phyloP scores from a whole-genome alignment of 306 rosid genomes.

The Erythrophleum fordii region DNA sequence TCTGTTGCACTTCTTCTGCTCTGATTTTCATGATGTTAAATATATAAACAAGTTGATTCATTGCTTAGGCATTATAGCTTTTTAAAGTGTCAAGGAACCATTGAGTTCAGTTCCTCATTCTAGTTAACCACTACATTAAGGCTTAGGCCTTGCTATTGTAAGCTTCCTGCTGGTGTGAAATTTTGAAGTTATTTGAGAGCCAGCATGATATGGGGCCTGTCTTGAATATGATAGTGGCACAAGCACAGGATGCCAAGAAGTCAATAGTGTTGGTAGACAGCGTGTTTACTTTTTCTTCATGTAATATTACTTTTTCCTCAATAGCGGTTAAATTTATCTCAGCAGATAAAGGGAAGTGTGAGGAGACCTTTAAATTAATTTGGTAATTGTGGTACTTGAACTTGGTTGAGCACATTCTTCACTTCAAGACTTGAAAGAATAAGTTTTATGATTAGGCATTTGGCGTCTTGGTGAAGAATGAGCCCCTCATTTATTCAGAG shows the following conservation, averaged over 20 bases:
- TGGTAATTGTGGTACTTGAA: neutral
- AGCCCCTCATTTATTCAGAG: neutral
- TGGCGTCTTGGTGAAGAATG: neutral
- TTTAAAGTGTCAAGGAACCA: neutral
- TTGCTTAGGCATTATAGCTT: neutral
- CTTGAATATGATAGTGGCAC: neutral
- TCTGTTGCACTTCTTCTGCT: constrained; percentile 25
- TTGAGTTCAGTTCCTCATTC: constrained; percentile 11
- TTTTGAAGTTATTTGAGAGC: neutral
- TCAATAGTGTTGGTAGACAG: neutral
- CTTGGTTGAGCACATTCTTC: neutral
- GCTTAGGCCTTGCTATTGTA: neutral
- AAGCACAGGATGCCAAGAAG: neutral
- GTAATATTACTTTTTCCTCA: neutral
- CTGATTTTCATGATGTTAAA: neutral
- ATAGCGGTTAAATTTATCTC: neutral
- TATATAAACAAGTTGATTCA: too few species aligned
- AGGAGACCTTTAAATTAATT: neutral
- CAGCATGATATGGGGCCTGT: neutral
- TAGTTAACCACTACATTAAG: constrained; percentile 2
- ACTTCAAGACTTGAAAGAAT: neutral
- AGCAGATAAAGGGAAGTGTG: neutral
- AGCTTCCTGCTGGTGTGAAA: neutral
- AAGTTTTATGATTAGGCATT: neutral
- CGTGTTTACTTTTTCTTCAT: neutral